Evolutionary conservation across 345 rosid species (phyloP), one percentile per base, ranked within the genome.

Genomic region (thale cress (Arabidopsis thaliana)): DNA sequence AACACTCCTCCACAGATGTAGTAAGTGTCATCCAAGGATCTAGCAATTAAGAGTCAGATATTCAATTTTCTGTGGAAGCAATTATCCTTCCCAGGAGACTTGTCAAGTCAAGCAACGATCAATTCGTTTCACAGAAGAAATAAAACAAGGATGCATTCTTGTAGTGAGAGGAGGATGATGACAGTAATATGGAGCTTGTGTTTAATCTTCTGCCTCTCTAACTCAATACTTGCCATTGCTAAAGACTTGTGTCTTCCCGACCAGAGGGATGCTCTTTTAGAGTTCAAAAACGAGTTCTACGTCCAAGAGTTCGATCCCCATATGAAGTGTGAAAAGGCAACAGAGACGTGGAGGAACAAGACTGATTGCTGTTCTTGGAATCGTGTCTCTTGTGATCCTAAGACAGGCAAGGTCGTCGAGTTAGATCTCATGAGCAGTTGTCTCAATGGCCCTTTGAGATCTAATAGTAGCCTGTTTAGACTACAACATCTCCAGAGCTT

Each of bases 301-400:
- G 20, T 16, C 20, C 20, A 16, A 16, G 20, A 16, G 20, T 16
- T 16, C 20, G 20, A 16, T 16, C 20, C 20, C 20, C 20, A 16
- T 16, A 28, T 28, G 30, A 1, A 2, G 30, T 28, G 3, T 28
- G 30, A 28, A 2, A 28, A 2, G 30, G 2, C 30, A 28, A 28
- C 2, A 10, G 6, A 51, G 30, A 24, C 0, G 10, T 72, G 77
- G 70, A 72, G 2, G 13, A 53, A 63, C 53, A 62, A 41, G 16
- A 59, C 49, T 36, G 76, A 72, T 61, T 72, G 69, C 3, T 72
- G 75, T 33, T 59, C 74, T 16, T 71, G 69, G 76, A 33, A 8
- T 4, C 75, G 82, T 12, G 16, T 79, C 56, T 52, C 6, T 36
- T 79, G 78, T 69, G 55, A 68, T 60, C 4, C n/a, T 0, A 62